These are phyloP conservation scores for Alternaria metachromatica DNA, from an alignment of 2,329 filamentous ascomycete genomes.

Conservation along the genomic window DNA sequence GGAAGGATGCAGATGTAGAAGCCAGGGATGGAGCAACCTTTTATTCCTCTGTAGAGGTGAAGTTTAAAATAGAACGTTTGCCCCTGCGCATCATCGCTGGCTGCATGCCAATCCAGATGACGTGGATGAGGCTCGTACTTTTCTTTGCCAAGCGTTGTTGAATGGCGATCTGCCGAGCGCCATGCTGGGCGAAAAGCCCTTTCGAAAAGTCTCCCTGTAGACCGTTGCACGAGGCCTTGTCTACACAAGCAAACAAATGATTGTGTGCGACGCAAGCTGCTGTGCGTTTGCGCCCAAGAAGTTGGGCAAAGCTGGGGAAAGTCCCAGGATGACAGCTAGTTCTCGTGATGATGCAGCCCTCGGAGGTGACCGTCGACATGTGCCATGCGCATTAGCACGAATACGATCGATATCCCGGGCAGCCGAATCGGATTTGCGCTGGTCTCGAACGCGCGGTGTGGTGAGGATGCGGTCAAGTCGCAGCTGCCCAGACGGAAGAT, in stretches of 20 bases:
- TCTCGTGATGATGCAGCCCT: neutral
- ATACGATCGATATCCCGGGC: neutral
- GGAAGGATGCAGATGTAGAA: neutral
- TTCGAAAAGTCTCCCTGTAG: neutral
- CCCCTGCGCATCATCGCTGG: constrained; percentile 15
- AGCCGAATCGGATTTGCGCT: neutral
- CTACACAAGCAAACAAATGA: neutral
- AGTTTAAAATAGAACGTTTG: constrained; percentile 4
- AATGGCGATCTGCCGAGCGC: constrained; percentile 16
- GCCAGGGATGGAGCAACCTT: neutral
- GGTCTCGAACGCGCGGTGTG: neutral
- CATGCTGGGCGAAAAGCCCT: neutral
- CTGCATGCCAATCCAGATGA: constrained; percentile 21
- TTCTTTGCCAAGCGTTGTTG: constrained; percentile 10
- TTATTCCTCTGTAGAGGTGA: neutral
- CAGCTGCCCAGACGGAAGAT: constrained; percentile 2
- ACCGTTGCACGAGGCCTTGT: neutral
- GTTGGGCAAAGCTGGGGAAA: neutral
- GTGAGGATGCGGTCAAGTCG: neutral
- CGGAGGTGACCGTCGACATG: neutral
- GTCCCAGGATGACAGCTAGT: neutral
- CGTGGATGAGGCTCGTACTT: constrained; percentile 24
- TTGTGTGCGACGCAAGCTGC: neutral
- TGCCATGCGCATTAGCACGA: neutral
- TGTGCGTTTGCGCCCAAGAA: neutral